Conservation (phyloP, 2,329 filamentous ascomycete genomes). For the Aspergillus tubingensis region DNA sequence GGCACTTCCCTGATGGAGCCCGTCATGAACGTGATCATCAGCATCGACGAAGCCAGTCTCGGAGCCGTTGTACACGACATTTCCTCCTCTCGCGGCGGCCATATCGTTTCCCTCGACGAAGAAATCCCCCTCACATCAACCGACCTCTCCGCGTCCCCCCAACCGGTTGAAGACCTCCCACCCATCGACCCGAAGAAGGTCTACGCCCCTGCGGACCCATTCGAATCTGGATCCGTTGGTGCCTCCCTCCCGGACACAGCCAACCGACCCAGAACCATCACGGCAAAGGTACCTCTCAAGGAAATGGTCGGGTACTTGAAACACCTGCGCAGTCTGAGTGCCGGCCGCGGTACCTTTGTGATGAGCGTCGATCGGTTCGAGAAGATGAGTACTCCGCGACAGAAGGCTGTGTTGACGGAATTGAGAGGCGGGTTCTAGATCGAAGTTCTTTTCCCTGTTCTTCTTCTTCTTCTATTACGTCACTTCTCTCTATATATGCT, state of each 20-base stretch:
- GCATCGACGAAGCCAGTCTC: conserved; percentile 77
- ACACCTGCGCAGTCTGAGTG: conserved; percentile 83
- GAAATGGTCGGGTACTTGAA: conserved; percentile 96
- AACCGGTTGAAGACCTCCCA: conserved; percentile 34
- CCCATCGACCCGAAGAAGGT: conserved; percentile 71
- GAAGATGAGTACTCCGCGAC: conserved; percentile 62
- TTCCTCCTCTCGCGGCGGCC: conserved; percentile 69
- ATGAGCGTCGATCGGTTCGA: conserved; percentile 75
- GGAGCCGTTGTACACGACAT: conserved; percentile 83
- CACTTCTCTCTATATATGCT: background rate
- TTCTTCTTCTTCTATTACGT: background rate
- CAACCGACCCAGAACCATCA: conserved; percentile 64
- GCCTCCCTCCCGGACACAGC: conserved; percentile 31
- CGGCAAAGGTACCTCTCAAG: conserved; percentile 85
- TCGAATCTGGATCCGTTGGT: conserved; percentile 42
- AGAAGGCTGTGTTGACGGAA: conserved; percentile 56
- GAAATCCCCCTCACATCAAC: conserved; percentile 39
- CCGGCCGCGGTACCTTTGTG: conserved; percentile 75
- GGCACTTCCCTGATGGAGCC: conserved; percentile 79
- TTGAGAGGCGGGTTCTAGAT: conserved; percentile 38
- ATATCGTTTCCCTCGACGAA: conserved; percentile 70
- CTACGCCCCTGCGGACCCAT: conserved; percentile 87
- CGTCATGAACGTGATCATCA: conserved; percentile 87
- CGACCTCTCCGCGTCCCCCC: conserved; percentile 22
- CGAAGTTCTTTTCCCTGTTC: background rate